Evolutionary conservation across 139 green algal species (phyloP).

Genomic region (Spirogloea muscicola): DNA sequence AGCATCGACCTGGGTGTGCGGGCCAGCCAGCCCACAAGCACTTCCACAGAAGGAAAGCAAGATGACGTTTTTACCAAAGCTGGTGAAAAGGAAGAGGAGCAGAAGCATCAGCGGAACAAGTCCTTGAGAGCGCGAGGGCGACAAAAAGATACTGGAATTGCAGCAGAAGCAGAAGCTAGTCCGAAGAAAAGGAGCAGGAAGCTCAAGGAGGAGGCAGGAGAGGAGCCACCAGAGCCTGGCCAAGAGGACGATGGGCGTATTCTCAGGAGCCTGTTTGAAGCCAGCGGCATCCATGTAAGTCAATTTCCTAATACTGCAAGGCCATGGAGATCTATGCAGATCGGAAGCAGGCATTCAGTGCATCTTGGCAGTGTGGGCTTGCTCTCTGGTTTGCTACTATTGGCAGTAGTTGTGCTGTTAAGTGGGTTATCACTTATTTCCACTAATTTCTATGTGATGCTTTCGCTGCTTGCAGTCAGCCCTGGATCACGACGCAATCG

Average conservation of each 20-base stretch:
- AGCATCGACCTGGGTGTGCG: no score
- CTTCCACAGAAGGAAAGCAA: no score
- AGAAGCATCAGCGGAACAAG: no score
- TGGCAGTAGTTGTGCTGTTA: constrained; percentile 21
- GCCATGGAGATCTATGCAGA: neutral
- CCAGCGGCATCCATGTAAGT: constrained; percentile 63
- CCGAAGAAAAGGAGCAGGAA: no score
- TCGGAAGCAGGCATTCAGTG: neutral
- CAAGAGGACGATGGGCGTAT: constrained; percentile 64
- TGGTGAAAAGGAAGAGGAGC: no score
- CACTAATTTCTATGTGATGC: constrained; percentile 20
- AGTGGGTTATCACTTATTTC: neutral
- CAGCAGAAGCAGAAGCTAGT: no score
- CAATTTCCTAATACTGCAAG: neutral
- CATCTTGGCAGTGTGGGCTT: neutral
- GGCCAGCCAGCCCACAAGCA: no score
- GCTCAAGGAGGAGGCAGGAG: constrained; percentile 7
- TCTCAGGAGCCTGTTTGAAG: constrained; percentile 73
- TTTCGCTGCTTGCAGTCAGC: constrained; percentile 50
- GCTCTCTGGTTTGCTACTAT: neutral
- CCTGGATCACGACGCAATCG: constrained; percentile 79
- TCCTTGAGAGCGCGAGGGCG: no score
- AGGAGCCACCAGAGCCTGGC: constrained; percentile 7
- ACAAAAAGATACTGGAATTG: no score
- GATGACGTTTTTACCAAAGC: no score